These are phyloP conservation scores for Chalara sp. DNA, from an alignment of 2,329 filamentous ascomycete species.

Conservation along the genomic window DNA sequence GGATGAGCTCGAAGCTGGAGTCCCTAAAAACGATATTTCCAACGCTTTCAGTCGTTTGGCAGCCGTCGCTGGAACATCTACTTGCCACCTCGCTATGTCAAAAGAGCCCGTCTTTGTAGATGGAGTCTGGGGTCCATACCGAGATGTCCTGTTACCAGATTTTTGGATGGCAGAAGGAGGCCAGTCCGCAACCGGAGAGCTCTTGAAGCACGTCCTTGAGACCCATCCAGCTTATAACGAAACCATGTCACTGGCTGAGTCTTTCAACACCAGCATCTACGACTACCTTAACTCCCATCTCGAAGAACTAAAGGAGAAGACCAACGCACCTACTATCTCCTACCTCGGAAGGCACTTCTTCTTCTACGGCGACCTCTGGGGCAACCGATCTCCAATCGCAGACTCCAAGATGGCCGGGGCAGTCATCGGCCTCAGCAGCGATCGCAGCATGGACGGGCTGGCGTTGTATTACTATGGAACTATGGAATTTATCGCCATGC, in stretches of 20 bases:
- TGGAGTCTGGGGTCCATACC: conserved; percentile 95
- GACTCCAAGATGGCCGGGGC: conserved; percentile 90
- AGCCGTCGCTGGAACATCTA: conserved; percentile 92
- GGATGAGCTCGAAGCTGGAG: conserved; percentile 59
- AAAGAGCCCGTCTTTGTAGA: conserved; percentile 87
- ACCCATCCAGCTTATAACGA: conserved; percentile 87
- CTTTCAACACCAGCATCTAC: conserved; percentile 83
- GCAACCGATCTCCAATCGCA: conserved; percentile 89
- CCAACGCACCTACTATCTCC: conserved; percentile 67
- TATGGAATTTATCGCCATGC: conserved; percentile 96
- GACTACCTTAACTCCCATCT: conserved; percentile 90
- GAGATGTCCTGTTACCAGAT: conserved; percentile 83
- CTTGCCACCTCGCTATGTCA: conserved; percentile 95
- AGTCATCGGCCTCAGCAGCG: conserved; percentile 78
- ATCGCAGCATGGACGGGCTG: conserved; percentile 80
- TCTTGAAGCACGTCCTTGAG: conserved; percentile 89
- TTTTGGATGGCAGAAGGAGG: conserved; percentile 98
- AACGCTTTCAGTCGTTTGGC: conserved; percentile 91
- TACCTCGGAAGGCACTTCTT: conserved; percentile 92
- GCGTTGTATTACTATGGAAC: conserved; percentile 91
- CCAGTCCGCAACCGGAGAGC: conserved; percentile 90
- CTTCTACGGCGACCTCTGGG: conserved; percentile 97
- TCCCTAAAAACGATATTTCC: conserved; percentile 75
- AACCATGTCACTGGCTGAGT: conserved; percentile 70
- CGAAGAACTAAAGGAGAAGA: conserved; percentile 63